A percentile compares a stretch with the other conserved stretches of the same genome.
phyloP scores from a whole-genome alignment of 192 early-diverging fungal species.

The Dimargaris cristalligena region DNA sequence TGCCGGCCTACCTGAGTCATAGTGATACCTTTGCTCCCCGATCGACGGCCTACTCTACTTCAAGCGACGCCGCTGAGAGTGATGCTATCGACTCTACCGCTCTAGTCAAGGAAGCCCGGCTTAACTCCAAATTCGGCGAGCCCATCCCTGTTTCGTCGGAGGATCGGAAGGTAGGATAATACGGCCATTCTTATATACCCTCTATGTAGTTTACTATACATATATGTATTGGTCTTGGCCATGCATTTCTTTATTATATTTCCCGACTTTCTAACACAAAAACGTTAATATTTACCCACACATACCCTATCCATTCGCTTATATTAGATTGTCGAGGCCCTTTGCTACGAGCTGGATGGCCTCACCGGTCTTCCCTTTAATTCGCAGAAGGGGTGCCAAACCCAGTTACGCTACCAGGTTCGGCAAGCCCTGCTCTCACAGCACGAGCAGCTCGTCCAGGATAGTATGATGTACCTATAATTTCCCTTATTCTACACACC shows the following conservation, averaged over 20 bases:
- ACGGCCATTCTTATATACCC: background rate
- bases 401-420: slow-evolving; percentile 5
- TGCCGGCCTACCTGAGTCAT: background rate
- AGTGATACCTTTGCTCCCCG: background rate
- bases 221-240: background rate
- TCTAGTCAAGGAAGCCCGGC: background rate
- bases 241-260: slow-evolving; percentile 9
- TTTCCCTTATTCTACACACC: background rate
- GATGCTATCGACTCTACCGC: slow-evolving; percentile 16
- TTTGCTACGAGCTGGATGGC: slow-evolving; percentile 10
- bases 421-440: background rate
- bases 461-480: slow-evolving; percentile 8
- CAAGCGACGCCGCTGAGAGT: slow-evolving; percentile 24
- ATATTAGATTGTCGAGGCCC: background rate
- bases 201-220: background rate
- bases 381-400: slow-evolving; percentile 4
- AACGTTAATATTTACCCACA: background rate
- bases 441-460: slow-evolving; percentile 17
- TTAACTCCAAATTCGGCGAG: slow-evolving; percentile 5
- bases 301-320: background rate
- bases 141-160: slow-evolving; percentile 19
- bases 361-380: slow-evolving; percentile 10
- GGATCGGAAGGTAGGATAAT: slow-evolving; percentile 1
- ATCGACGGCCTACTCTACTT: background rate
- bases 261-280: background rate